A percentile compares a stretch with the other conserved stretches of the same genome.
phyloP scores from a whole-genome alignment of 495 filamentous ascomycete genomes.

The Lophiostoma macrostomum region DNA sequence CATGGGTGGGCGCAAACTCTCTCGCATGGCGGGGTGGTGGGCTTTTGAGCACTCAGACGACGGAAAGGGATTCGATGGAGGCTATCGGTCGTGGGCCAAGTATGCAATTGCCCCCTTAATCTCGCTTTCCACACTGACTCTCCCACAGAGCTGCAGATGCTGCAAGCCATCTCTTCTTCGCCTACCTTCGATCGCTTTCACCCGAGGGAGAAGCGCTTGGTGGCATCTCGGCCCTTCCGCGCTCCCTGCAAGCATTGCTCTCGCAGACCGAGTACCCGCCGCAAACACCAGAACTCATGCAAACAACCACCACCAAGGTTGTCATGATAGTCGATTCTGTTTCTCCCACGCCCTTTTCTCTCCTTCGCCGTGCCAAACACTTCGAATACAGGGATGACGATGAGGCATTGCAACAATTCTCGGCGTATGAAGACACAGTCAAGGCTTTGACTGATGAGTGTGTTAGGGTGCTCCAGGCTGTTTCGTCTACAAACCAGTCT shows the following conservation, averaged over 20 bases:
- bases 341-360: constrained; percentile 88
- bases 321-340: constrained; percentile 96
- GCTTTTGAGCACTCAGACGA: constrained; percentile 87
- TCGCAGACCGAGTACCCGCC: constrained; percentile 95
- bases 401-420: constrained; percentile 73
- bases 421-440: constrained; percentile 85
- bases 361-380: constrained; percentile 86
- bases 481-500: constrained; percentile 85
- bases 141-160: constrained; percentile 80
- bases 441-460: constrained; percentile 90
- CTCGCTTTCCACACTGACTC: constrained; percentile 16
- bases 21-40: constrained; percentile 97
- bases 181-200: constrained; percentile 85
- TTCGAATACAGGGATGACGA: constrained; percentile 94
- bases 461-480: constrained; percentile 79
- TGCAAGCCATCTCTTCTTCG: constrained; percentile 94
- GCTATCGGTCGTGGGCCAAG: constrained; percentile 82
- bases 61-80: constrained; percentile 90
- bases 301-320: constrained; percentile 79
- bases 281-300: constrained; percentile 70
- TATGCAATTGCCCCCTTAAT: constrained; percentile 34
- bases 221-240: constrained; percentile 78
- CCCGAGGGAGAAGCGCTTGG: constrained; percentile 69
- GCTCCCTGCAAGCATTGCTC: constrained; percentile 84
- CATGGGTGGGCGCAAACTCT: constrained; percentile 88